A percentile compares a stretch with the other conserved stretches of the same genome.
Evolutionary conservation across 345 rosid genomes (phyloP).

Genomic region (Clausena lansium): DNA sequence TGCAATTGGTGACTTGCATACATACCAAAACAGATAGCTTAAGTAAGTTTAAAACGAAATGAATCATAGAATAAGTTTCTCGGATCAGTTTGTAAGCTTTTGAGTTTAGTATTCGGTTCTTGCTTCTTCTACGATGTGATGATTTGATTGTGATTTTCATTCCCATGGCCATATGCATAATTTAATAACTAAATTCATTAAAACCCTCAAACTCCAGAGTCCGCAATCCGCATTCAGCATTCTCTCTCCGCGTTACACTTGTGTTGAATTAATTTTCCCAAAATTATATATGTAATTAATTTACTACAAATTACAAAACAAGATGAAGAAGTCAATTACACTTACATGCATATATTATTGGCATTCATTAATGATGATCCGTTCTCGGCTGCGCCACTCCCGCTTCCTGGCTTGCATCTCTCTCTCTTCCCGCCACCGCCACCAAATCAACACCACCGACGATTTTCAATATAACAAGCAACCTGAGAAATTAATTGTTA

Average conservation of each 20-base stretch:
- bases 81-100: too few relatives aligned
- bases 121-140: background rate
- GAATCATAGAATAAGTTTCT: too few relatives aligned
- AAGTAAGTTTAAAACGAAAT: too few relatives aligned
- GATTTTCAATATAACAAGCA: background rate
- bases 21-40: background rate
- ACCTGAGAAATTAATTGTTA: background rate
- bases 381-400: constrained; percentile 26
- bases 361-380: constrained; percentile 31
- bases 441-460: constrained; percentile 26
- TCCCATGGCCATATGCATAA: too few relatives aligned
- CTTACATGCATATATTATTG: background rate
- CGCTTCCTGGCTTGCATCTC: constrained; percentile 20
- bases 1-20: background rate
- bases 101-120: background rate
- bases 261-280: background rate
- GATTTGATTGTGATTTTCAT: too few relatives aligned
- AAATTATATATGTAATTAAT: background rate
- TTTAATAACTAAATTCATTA: background rate
- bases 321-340: background rate
- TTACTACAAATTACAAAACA: background rate
- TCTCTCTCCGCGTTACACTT: background rate
- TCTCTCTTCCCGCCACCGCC: constrained; percentile 18
- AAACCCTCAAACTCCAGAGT: too few relatives aligned
- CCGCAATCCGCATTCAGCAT: too few relatives aligned